phyloP scores from a whole-genome alignment of 352 stramenopile genomes.

The Pilasporangium apinafurcum region DNA sequence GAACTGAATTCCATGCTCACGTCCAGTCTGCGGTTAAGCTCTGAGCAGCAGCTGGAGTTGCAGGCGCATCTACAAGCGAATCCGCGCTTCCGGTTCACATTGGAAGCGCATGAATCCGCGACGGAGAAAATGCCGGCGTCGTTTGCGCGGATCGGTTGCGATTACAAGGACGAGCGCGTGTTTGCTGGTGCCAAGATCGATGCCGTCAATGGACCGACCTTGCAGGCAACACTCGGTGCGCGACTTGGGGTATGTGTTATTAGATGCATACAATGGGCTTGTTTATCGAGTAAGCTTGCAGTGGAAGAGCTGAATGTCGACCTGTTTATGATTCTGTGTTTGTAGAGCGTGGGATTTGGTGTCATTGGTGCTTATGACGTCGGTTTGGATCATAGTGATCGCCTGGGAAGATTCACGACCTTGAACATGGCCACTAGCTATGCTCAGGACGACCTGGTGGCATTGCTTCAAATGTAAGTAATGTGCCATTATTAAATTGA shows the following conservation, averaged over 20 bases:
- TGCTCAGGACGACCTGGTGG: slow-evolving; percentile 50
- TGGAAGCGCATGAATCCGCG: slow-evolving; percentile 65
- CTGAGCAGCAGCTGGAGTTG: slow-evolving; percentile 56
- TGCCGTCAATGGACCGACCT: slow-evolving; percentile 69
- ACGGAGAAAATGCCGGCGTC: slow-evolving; percentile 60
- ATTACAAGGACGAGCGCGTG: slow-evolving; percentile 34
- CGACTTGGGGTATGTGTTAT: slow-evolving; percentile 26
- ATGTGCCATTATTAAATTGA: not conserved
- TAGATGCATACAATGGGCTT: not conserved
- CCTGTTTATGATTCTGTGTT: not conserved
- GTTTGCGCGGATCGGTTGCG: slow-evolving; percentile 65
- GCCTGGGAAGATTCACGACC: slow-evolving; percentile 53
- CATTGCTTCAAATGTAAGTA: slow-evolving; percentile 69
- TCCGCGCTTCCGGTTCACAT: slow-evolving; percentile 47
- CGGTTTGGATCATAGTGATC: slow-evolving; percentile 69
- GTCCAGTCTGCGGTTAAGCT: slow-evolving; percentile 57
- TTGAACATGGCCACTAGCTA: slow-evolving; percentile 58
- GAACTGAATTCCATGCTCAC: slow-evolving; percentile 64
- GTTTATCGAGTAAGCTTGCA: not conserved
- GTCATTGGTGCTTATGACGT: slow-evolving; percentile 71
- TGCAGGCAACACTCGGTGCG: slow-evolving; percentile 49
- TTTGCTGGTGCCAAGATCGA: slow-evolving; percentile 73
- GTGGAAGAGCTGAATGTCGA: not conserved
- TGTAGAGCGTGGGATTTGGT: slow-evolving; percentile 29
- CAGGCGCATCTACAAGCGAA: slow-evolving; percentile 62